Percentiles rank a stretch among this genome's conserved stretches.
phyloP scores from a whole-genome alignment of 345 rosid species.

The Populus deltoides region DNA sequence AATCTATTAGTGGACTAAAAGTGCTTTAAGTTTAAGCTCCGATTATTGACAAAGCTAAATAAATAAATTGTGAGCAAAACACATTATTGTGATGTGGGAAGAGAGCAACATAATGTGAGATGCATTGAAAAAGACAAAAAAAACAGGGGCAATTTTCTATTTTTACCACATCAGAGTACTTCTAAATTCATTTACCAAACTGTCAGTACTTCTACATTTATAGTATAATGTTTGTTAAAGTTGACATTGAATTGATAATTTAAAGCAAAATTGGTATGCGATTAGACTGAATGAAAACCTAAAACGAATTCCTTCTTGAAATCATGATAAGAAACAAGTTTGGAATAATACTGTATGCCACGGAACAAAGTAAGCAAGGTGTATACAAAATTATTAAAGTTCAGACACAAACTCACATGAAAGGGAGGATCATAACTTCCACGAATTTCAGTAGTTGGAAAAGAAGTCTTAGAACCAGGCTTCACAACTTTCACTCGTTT shows the following conservation, averaged over 20 bases:
- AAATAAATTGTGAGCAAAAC: neutral
- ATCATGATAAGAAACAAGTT: neutral
- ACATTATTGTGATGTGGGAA: too few relatives aligned
- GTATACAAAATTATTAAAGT: neutral
- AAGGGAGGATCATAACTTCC: conserved; percentile 94
- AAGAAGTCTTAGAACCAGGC: conserved; percentile 91
- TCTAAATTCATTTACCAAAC: neutral
- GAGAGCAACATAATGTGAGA: neutral
- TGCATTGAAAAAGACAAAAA: neutral
- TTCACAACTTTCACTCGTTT: conserved; percentile 90
- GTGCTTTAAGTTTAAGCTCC: neutral
- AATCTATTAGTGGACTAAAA: neutral
- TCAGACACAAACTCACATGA: conserved; percentile 55
- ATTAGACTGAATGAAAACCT: neutral
- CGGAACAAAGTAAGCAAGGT: neutral
- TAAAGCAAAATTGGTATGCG: too few relatives aligned
- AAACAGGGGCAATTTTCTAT: neutral
- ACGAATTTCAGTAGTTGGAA: conserved; percentile 83
- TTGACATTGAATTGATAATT: too few relatives aligned
- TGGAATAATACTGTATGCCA: neutral
- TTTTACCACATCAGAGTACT: neutral
- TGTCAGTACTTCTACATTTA: too few relatives aligned
- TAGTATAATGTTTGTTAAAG: too few relatives aligned
- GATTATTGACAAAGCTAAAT: neutral
- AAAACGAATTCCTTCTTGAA: neutral